Evolutionary conservation across 2,329 filamentous ascomycete species (phyloP), one percentile per base, ranked within the genome.

Genomic region (Penicillium oxalicum): DNA sequence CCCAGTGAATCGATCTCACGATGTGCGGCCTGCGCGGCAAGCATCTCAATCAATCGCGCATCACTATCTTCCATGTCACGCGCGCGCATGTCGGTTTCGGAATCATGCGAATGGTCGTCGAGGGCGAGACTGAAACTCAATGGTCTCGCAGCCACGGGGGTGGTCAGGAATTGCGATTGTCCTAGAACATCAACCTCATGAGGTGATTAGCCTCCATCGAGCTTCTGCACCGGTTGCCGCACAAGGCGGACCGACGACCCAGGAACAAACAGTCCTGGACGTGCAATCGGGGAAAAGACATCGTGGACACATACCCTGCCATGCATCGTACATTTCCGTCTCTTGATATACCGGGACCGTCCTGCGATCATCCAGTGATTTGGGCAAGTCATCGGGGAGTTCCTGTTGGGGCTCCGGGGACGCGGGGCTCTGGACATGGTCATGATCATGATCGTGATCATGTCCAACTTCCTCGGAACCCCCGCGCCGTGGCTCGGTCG

Each of bases 321-420:
- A 98, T 59, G 89, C 93, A 79, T 98, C 93, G 69, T 97, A 98
- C 74, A 96, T 89, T 76, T 97, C 93, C 36, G 91, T 95, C 76
- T 97, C 93, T 48, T 86, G 80, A 53, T 84, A 82, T 40, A 75
- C 77, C 4, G 83, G 80, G 32, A 86, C 79, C 61, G 78, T 78
- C 59, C 84, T 81, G 52, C 93, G 83, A 74, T 98, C 93, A 69
- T 98, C 86, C 47, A 98, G 80, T 9, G 91, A 95, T 58, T 81
- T 93, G 9, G 93, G 93, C 33, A 98, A 80, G 70, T 98, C 93
- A 58, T 80, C 74, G 36, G 93, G 93, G 44, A 97, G 81, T 52
- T 72, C 67, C 49, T 55, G 60, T 54, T 62, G 50, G 37, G 46
- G 55, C 47, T 51, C 51, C 45, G 54, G 47, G 38, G 40, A 59